phyloP scores from a whole-genome alignment of 148 eudicot species.

The Limonium bicolor region DNA sequence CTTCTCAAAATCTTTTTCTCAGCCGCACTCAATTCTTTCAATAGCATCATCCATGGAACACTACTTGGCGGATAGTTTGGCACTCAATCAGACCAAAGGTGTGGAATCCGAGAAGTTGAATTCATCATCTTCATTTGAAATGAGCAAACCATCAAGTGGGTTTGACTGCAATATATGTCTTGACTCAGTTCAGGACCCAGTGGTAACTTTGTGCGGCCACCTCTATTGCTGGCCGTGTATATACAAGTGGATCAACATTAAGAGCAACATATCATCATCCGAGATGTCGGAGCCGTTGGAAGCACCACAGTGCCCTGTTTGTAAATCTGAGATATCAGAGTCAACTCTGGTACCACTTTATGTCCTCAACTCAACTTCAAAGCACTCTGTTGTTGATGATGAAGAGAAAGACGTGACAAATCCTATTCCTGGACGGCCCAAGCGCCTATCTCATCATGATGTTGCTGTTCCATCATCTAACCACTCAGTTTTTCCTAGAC shows the following conservation, averaged over 20 bases:
- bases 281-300: constrained; percentile 16
- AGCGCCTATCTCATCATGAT: constrained; percentile 7
- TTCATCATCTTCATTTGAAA: too few species aligned
- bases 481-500: too few species aligned
- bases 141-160: constrained; percentile 24
- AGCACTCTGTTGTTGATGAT: too few species aligned
- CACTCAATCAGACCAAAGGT: too few species aligned
- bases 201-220: constrained; percentile 84
- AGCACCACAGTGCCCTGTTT: constrained; percentile 60
- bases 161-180: constrained; percentile 87
- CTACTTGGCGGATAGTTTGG: too few species aligned
- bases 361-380: constrained; percentile 6
- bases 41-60: too few species aligned
- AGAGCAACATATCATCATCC: constrained; percentile 10
- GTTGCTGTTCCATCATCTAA: neutral
- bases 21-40: too few species aligned
- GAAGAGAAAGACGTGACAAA: too few species aligned
- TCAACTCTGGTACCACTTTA: constrained; percentile 58
- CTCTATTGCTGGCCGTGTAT: constrained; percentile 96
- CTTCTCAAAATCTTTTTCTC: too few species aligned
- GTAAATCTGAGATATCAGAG: constrained; percentile 48
- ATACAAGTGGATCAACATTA: constrained; percentile 56
- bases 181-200: constrained; percentile 62
- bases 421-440: constrained; percentile 2
- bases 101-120: too few species aligned